Percentiles rank a stretch among this genome's conserved stretches.
phyloP scores from a whole-genome alignment of 2,329 filamentous ascomycete species.

The Phoma sp. region DNA sequence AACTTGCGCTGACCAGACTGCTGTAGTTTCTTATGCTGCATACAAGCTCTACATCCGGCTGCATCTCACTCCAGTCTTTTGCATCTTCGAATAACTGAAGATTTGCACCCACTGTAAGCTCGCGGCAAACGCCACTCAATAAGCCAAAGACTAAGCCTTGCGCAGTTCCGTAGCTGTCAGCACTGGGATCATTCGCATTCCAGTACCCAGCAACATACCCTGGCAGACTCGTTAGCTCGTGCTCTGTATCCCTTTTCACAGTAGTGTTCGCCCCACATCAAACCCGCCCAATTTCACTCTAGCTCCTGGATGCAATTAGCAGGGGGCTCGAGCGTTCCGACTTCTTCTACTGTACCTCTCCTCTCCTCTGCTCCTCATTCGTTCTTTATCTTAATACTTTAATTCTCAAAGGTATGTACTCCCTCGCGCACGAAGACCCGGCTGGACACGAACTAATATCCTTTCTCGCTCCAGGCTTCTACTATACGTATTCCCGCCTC shows the following conservation, averaged over 20 bases:
- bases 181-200: conserved; percentile 52
- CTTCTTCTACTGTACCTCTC: conserved; percentile 42
- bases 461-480: conserved; percentile 42
- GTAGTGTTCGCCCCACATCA: conserved; percentile 44
- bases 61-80: conserved; percentile 21
- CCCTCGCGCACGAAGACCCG: conserved; percentile 19
- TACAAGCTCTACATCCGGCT: conserved; percentile 25
- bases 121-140: background rate
- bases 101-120: conserved; percentile 32
- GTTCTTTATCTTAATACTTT: conserved; percentile 55
- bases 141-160: conserved; percentile 32
- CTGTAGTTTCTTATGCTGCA: conserved; percentile 17
- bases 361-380: conserved; percentile 43
- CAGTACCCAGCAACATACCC: conserved; percentile 50
- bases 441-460: conserved; percentile 23
- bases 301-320: conserved; percentile 53
- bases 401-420: conserved; percentile 55
- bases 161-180: conserved; percentile 46
- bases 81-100: conserved; percentile 28
- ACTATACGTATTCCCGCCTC: conserved; percentile 40
- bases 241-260: conserved; percentile 54
- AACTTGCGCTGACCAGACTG: conserved; percentile 20
- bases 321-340: conserved; percentile 46
- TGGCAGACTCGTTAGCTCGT: conserved; percentile 62
- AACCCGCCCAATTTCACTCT: conserved; percentile 47